Conservation (phyloP, 2,329 filamentous ascomycete species). For the Shiraia sp. region DNA sequence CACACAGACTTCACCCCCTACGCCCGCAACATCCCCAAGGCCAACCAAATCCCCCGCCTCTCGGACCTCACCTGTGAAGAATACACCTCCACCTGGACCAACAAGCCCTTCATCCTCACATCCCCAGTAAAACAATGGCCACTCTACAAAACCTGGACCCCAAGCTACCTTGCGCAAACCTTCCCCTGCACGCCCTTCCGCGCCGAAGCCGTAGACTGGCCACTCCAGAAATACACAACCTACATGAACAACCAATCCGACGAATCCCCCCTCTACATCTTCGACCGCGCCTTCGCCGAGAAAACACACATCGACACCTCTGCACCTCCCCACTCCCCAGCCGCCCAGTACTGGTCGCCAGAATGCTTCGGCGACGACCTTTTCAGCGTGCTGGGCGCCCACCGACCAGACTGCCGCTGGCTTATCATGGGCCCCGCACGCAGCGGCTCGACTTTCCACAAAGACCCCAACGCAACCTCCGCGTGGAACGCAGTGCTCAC, state of each 20-base stretch:
- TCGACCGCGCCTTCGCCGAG: slow-evolving; percentile 82
- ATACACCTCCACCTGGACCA: slow-evolving; percentile 75
- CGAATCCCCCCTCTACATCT: slow-evolving; percentile 90
- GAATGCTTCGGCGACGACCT: slow-evolving; percentile 84
- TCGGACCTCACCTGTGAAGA: slow-evolving; percentile 70
- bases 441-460: slow-evolving; percentile 94
- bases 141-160: slow-evolving; percentile 73
- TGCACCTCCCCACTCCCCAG: slow-evolving; percentile 54
- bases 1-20: slow-evolving; percentile 71
- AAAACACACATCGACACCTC: slow-evolving; percentile 70
- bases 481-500: slow-evolving; percentile 95
- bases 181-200: slow-evolving; percentile 74
- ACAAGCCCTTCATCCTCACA: slow-evolving; percentile 85
- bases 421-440: slow-evolving; percentile 85
- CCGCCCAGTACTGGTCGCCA: slow-evolving; percentile 75
- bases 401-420: slow-evolving; percentile 89
- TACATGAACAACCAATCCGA: slow-evolving; percentile 83
- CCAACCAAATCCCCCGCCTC: slow-evolving; percentile 74
- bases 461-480: slow-evolving; percentile 72
- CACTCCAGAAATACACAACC: slow-evolving; percentile 73
- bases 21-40: slow-evolving; percentile 68
- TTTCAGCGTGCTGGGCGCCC: slow-evolving; percentile 75
- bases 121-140: slow-evolving; percentile 82
- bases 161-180: slow-evolving; percentile 65
- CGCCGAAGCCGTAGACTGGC: slow-evolving; percentile 94